Evolutionary conservation across 306 rosid genomes (phyloP).

Genomic region (Vigna trinervia): DNA sequence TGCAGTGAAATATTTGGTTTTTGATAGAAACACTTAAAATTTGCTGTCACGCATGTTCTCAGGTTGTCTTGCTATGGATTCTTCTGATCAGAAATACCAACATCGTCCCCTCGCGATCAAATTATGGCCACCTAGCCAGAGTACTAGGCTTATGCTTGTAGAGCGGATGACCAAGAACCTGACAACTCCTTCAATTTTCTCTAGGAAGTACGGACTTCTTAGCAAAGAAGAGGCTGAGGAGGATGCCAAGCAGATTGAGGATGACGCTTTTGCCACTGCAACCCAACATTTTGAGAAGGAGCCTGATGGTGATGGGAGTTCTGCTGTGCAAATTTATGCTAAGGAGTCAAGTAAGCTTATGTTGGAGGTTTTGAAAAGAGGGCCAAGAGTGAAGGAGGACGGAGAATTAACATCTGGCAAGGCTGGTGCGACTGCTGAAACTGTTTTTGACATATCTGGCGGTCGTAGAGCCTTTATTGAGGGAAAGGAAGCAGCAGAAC

Average conservation of each 20-base stretch:
- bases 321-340: slow-evolving; percentile 88
- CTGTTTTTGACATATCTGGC: slow-evolving; percentile 83
- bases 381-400: slow-evolving; percentile 67
- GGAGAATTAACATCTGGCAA: slow-evolving; percentile 55
- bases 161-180: slow-evolving; percentile 82
- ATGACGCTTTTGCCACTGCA: slow-evolving; percentile 67
- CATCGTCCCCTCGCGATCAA: slow-evolving; percentile 67
- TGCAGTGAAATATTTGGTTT: background rate
- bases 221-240: slow-evolving; percentile 77
- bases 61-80: slow-evolving; percentile 70
- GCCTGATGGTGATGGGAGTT: slow-evolving; percentile 84
- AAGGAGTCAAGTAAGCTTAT: slow-evolving; percentile 90
- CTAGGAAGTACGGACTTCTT: slow-evolving; percentile 83
- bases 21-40: slow-evolving; percentile 23
- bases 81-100: slow-evolving; percentile 52
- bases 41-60: slow-evolving; percentile 35
- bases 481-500: slow-evolving; percentile 72
- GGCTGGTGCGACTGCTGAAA: slow-evolving; percentile 44
- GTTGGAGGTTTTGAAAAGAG: slow-evolving; percentile 86
- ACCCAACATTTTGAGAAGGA: slow-evolving; percentile 79
- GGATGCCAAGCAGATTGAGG: slow-evolving; percentile 74
- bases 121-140: slow-evolving; percentile 89
- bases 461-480: slow-evolving; percentile 74
- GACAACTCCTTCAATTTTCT: slow-evolving; percentile 81
- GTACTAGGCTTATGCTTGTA: slow-evolving; percentile 79